Evolutionary conservation across 208 protist genomes (phyloP).

Genomic region (Phytomonas sp.): DNA sequence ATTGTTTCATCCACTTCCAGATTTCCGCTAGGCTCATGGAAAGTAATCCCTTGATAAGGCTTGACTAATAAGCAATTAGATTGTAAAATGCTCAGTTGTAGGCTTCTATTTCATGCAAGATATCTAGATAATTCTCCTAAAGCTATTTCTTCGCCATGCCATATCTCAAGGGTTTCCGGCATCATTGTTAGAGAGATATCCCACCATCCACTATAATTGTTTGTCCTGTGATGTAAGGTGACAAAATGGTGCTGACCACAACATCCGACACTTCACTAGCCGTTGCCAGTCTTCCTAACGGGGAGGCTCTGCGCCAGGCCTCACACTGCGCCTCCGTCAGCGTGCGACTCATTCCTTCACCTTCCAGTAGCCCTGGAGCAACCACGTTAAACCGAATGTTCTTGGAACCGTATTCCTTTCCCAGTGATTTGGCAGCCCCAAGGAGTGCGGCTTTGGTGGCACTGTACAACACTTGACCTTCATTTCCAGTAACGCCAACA

Average conservation of each 20-base stretch:
- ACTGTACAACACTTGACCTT: constrained; percentile 85
- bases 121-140: neutral
- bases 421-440: constrained; percentile 74
- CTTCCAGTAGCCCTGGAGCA: constrained; percentile 82
- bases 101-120: neutral
- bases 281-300: constrained; percentile 64
- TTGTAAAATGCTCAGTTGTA: neutral
- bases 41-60: neutral
- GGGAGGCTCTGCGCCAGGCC: constrained; percentile 37
- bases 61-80: neutral
- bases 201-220: constrained; percentile 79
- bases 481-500: constrained; percentile 63
- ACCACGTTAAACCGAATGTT: constrained; percentile 90
- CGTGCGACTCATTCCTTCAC: constrained; percentile 59
- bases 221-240: constrained; percentile 76
- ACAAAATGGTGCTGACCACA: constrained; percentile 37
- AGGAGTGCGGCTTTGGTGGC: constrained; percentile 87
- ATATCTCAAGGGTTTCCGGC: neutral
- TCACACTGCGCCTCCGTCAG: constrained; percentile 50
- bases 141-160: neutral
- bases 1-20: neutral
- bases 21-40: neutral
- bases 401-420: constrained; percentile 71
- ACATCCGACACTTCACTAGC: constrained; percentile 73
- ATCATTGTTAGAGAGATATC: neutral